Evolutionary conservation across 23 red algal species (phyloP).

Genomic region (Gracilaria domingensis): DNA sequence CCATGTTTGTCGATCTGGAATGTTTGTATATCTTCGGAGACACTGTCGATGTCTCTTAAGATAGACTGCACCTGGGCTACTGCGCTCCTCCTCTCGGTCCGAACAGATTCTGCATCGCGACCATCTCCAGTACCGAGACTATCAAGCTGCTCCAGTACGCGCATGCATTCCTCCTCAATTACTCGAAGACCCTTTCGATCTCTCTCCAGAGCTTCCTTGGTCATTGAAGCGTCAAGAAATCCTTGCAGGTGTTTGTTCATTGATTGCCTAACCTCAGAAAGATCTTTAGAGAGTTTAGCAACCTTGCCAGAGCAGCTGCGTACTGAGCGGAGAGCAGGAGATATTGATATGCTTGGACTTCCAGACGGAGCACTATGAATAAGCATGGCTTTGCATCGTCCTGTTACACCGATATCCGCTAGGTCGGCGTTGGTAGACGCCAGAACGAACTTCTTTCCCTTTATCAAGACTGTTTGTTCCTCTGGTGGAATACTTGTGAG

Average conservation of each 20-base stretch:
- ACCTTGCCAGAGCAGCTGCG: slow-evolving; percentile 2
- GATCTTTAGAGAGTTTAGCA: slow-evolving; percentile 7
- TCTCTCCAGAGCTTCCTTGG: slow-evolving; percentile 20
- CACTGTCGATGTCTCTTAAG: slow-evolving; percentile 6
- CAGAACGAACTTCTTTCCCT: slow-evolving; percentile 8
- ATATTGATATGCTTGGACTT: slow-evolving; percentile 1
- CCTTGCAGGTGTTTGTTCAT: slow-evolving; percentile 38
- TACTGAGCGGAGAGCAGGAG: slow-evolving; percentile 23
- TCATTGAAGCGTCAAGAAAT: slow-evolving; percentile 31
- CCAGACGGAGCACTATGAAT: slow-evolving; percentile 4
- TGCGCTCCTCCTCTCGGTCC: background rate
- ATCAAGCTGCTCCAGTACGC: slow-evolving; percentile 17
- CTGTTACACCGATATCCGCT: background rate
- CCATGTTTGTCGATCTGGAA: slow-evolving; percentile 32
- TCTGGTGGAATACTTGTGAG: background rate
- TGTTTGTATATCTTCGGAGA: background rate
- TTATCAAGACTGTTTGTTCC: slow-evolving; percentile 18
- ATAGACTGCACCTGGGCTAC: background rate
- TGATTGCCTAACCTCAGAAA: background rate
- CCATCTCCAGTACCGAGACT: slow-evolving; percentile 11
- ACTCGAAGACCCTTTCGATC: slow-evolving; percentile 27
- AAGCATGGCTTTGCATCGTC: slow-evolving; percentile 26
- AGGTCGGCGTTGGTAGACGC: background rate
- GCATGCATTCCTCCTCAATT: slow-evolving; percentile 36
- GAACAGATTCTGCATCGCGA: slow-evolving; percentile 3